Conservation (phyloP, 305 asterid species). For the Euphrasia arctica region DNA sequence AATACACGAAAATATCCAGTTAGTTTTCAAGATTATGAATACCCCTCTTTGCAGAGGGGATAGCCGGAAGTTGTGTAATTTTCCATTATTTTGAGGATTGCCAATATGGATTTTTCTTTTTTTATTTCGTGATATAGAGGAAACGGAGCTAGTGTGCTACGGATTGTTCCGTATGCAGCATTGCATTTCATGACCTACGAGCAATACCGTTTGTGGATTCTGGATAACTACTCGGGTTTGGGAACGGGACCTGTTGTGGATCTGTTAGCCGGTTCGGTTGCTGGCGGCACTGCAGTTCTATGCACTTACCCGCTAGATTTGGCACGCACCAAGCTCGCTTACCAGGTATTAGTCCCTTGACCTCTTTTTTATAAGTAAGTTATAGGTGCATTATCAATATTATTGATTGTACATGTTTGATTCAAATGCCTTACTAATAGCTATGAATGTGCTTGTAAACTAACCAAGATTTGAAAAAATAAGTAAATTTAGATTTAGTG, state of each 20-base stretch:
- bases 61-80: background rate
- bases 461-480: background rate
- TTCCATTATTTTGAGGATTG: background rate
- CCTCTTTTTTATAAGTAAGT: background rate
- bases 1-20: background rate
- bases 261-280: slow-evolving; percentile 94
- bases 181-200: slow-evolving; percentile 95
- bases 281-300: slow-evolving; percentile 97
- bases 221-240: slow-evolving; percentile 63
- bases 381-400: background rate
- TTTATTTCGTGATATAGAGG: slow-evolving; percentile 49
- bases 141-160: slow-evolving; percentile 96
- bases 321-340: slow-evolving; percentile 97
- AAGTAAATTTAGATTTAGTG: background rate
- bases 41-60: background rate
- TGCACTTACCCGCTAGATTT: slow-evolving; percentile 97
- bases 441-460: too few relatives aligned
- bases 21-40: background rate
- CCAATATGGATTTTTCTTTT: background rate
- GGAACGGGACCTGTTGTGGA: slow-evolving; percentile 95
- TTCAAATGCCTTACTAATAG: too few relatives aligned
- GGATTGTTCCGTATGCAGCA: slow-evolving; percentile 96
- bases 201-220: slow-evolving; percentile 74
- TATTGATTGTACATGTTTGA: too few relatives aligned
- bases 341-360: slow-evolving; percentile 57